Conservation (phyloP, 73 alveolate species). For the Stentor coeruleus region DNA sequence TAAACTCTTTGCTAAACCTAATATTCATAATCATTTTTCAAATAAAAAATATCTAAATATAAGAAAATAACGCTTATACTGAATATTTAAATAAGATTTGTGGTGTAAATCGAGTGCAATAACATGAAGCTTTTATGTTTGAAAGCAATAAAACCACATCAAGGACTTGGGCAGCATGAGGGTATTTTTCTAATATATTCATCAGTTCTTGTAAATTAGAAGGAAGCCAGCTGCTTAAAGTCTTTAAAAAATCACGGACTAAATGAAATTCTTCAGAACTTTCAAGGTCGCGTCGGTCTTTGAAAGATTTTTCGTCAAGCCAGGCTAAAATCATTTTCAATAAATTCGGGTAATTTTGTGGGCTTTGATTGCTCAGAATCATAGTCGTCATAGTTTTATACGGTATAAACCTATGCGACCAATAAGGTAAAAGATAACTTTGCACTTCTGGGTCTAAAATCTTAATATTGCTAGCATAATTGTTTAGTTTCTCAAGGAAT, state of each 20-base stretch:
- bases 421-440: background rate
- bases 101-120: background rate
- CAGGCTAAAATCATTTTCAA: background rate
- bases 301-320: background rate
- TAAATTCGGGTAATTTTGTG: background rate
- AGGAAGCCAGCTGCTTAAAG: background rate
- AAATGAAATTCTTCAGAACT: background rate
- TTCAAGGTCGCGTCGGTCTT: background rate
- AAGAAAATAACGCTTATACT: too few relatives aligned
- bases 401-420: background rate
- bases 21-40: too few relatives aligned
- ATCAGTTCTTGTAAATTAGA: background rate
- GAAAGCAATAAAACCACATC: background rate
- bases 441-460: background rate
- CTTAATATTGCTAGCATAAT: background rate
- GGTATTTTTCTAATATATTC: background rate
- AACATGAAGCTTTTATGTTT: background rate
- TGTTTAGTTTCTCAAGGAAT: background rate
- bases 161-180: constrained; percentile 1
- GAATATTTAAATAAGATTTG: background rate
- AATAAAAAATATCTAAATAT: too few relatives aligned
- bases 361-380: background rate
- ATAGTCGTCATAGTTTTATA: background rate
- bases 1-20: too few relatives aligned
- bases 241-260: background rate